Base-by-base conservation (phyloP, 768 basidiomycete genomes). In the Strobilomyces confusus region DNA sequence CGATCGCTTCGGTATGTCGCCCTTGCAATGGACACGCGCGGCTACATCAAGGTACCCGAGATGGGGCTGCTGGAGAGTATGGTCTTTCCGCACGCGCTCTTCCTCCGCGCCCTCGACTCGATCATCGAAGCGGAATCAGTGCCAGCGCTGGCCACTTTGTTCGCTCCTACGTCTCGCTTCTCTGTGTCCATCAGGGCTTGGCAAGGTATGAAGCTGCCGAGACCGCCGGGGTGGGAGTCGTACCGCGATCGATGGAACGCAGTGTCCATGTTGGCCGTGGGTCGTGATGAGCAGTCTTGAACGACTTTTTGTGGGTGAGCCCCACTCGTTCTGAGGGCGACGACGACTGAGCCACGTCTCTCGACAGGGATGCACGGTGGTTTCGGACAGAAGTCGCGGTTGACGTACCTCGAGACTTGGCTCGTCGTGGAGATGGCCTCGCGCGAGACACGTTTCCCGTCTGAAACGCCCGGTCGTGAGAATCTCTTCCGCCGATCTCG, bases 1-100 rank as follows among this genome's bases (percentile, higher is more conserved):
- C 45, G 13, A 22, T 46, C 32, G 22, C 45, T 46, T 12, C 1
- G 5, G 1, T 4, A 2, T 1, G 4, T 60, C 2, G 17, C 17
- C 13, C 38, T 60, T 15, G 53, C 36, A 19, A 33, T 60, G 15
- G 57, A 58, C 26, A 55, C 57, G 1, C 36, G 49, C 0, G 48
- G 30, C 9, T 49, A 42, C 23, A 41, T 34, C 1, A 11, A 25
- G 3, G 1, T 23, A 3, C 22, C 45, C 7, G 20, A 25, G n/a
- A 37, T 15, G 3, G 37, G 37, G 7, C n/a, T 19, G 2, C 9
- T 19, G 4, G 32, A 32, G 9, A 23, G 5, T 17, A 22, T 47
- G 9, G 17, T 20, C 3, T 14, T 33, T n/a, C 29, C 30, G 4
- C 30, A 4, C 37, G 3, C 33, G 14, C 19, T 37, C 5, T 6